These are phyloP conservation scores for Malassezia japonica DNA, from an alignment of 1,284 basidiomycete species.

Conservation along the genomic window DNA sequence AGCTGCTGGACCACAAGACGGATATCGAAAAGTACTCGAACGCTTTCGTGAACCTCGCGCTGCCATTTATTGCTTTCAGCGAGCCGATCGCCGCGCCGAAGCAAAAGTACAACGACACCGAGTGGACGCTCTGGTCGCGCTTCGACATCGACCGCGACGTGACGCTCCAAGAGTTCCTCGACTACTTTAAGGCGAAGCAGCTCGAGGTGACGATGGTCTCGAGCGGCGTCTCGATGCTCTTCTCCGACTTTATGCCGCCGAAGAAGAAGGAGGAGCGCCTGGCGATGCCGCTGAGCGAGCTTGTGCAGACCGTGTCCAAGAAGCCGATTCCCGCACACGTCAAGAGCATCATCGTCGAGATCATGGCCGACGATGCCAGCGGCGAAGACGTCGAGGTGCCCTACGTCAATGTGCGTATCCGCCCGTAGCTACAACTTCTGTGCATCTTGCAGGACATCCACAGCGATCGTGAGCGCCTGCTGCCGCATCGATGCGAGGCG, in stretches of 20 bases:
- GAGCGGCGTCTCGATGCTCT: constrained; percentile 93
- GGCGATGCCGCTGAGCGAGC: constrained; percentile 61
- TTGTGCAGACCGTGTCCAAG: constrained; percentile 77
- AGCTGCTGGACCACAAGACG: constrained; percentile 86
- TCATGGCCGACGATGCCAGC: constrained; percentile 82
- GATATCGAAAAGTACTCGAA: constrained; percentile 95
- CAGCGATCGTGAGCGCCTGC: constrained; percentile 3
- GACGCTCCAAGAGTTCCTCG: constrained; percentile 73
- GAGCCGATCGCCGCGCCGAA: constrained; percentile 78
- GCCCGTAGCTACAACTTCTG: neutral
- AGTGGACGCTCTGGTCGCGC: constrained; percentile 94
- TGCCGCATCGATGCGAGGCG: constrained; percentile 1
- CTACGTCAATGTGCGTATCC: constrained; percentile 31
- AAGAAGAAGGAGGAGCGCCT: constrained; percentile 45
- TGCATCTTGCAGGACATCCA: neutral
- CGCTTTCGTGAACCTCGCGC: constrained; percentile 82
- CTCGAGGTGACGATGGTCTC: constrained; percentile 92
- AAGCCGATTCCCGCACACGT: constrained; percentile 45
- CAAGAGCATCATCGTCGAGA: constrained; percentile 78
- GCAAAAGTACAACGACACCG: constrained; percentile 54
- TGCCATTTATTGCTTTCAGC: constrained; percentile 98
- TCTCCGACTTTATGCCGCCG: constrained; percentile 56
- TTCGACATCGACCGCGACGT: constrained; percentile 86
- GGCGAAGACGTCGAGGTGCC: constrained; percentile 59
- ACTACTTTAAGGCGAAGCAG: constrained; percentile 75